A percentile compares a stretch with the other conserved stretches of the same genome.
phyloP scores from a whole-genome alignment of 305 asterid genomes.

The Solanum hybrid region DNA sequence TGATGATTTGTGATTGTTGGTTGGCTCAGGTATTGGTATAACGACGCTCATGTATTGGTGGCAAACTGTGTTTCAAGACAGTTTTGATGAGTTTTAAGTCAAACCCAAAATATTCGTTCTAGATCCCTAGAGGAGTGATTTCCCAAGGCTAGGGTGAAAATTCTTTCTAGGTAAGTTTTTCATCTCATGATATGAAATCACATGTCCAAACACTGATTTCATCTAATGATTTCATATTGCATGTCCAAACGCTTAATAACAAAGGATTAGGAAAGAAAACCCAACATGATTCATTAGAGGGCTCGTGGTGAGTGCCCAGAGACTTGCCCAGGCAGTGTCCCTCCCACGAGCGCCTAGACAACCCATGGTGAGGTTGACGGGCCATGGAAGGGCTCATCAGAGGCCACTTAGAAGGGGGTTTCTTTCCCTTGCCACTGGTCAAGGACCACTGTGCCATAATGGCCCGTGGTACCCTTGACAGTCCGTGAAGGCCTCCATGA shows the following conservation, averaged over 20 bases:
- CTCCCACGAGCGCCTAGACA: background rate
- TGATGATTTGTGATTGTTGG: background rate
- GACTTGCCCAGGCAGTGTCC: background rate
- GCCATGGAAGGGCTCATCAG: background rate
- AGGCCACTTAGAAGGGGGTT: background rate
- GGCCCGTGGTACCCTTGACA: background rate
- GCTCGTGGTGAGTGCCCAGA: background rate
- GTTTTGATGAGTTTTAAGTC: background rate
- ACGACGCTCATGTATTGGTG: background rate
- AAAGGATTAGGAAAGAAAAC: background rate
- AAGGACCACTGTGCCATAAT: background rate
- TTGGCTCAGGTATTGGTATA: background rate
- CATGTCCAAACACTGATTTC: background rate
- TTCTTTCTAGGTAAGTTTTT: background rate
- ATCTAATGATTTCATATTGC: background rate
- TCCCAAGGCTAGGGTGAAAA: background rate
- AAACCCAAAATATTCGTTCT: background rate
- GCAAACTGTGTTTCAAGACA: background rate
- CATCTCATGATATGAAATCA: background rate
- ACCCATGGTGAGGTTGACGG: background rate
- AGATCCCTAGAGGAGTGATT: background rate
- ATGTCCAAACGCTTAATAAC: background rate
- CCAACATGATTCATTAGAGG: background rate
- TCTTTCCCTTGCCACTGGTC: background rate
- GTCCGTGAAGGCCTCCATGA: background rate